phyloP scores from a whole-genome alignment of 2,329 filamentous ascomycete genomes.

The Diaporthe ilicicola region DNA sequence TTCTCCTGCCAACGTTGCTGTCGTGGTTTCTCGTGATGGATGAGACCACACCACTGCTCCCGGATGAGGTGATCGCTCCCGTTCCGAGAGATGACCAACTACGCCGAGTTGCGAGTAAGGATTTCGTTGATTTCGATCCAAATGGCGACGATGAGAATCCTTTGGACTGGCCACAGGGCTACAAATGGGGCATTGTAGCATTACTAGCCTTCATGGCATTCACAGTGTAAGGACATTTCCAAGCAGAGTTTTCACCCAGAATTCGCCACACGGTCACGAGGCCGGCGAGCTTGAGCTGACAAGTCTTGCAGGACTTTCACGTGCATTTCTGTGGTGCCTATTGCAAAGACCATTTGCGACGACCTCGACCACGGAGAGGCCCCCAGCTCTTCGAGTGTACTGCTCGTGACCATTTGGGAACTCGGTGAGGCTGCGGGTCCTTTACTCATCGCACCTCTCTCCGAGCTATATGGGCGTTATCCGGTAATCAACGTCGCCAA shows the following conservation, averaged over 20 bases:
- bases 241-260: neutral
- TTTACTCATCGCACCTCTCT: slow-evolving; percentile 67
- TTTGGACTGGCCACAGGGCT: slow-evolving; percentile 58
- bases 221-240: slow-evolving; percentile 54
- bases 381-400: slow-evolving; percentile 57
- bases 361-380: slow-evolving; percentile 52
- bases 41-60: slow-evolving; percentile 45
- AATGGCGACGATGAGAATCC: slow-evolving; percentile 60
- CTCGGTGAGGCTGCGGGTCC: slow-evolving; percentile 71
- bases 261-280: neutral
- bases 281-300: neutral
- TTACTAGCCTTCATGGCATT: slow-evolving; percentile 64
- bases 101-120: slow-evolving; percentile 32
- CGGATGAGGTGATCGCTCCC: slow-evolving; percentile 36
- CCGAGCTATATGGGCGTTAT: slow-evolving; percentile 66
- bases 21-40: slow-evolving; percentile 40
- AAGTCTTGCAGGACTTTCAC: slow-evolving; percentile 59
- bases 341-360: slow-evolving; percentile 59
- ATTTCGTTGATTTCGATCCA: slow-evolving; percentile 55
- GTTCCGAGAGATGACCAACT: slow-evolving; percentile 36
- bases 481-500: slow-evolving; percentile 64
- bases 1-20: neutral
- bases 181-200: slow-evolving; percentile 63
- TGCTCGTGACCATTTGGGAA: slow-evolving; percentile 77
- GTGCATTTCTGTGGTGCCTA: slow-evolving; percentile 63